Base-by-base conservation (phyloP, 768 basidiomycete species). In the Boletus patriciae region DNA sequence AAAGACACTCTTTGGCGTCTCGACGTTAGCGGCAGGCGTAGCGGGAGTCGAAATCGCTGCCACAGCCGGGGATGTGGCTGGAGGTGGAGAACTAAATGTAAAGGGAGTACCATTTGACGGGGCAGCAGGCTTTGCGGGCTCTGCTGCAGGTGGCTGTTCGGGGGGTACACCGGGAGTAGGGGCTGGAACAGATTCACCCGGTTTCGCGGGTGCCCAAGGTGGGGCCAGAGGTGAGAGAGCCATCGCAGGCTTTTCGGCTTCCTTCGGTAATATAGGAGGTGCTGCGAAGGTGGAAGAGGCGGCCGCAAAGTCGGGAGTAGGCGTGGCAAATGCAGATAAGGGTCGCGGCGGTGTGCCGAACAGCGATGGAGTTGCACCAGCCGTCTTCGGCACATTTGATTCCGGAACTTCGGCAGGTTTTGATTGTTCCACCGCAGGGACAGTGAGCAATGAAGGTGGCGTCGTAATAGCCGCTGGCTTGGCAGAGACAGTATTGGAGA, bases 401-500 rank as follows among this genome's bases (percentile, higher is more conserved):
- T 52, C 52, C 9, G 33, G 23, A 54, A 15, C 31, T 27, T 59
- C 52, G 6, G 42, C 19, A 11, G 56, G 51, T 15, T 50, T 66
- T n/a, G 46, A 16, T 18, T 45, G 60, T 41, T 56, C 63, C 37
- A 29, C 45, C 37, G 62, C 67, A 49, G 62, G 23, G 6, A 25
- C 38, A 42, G 51, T 23, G 19, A 75, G 64, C 21, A 78, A 58
- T 52, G 66, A 50, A 21, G 66, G 52, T 12, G 52, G 56, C 2
- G 61, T 38, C 27, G 57, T 50, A 34, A 46, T 53, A 18, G 54
- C 42, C 7, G 69, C 59, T 47, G 77, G 70, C 59, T 80, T 81
- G 16, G 77, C 66, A 54, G 83, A 70, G 21, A 76, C 58, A 25
- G 86, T 83, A 41, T 62, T 78, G 27, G 81, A 76, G 55, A 90